Percentiles rank a stretch among this genome's conserved stretches.
These are phyloP conservation scores for Mallotus japonicus DNA, from an alignment of 441 rosid genomes.

Conservation along the genomic window DNA sequence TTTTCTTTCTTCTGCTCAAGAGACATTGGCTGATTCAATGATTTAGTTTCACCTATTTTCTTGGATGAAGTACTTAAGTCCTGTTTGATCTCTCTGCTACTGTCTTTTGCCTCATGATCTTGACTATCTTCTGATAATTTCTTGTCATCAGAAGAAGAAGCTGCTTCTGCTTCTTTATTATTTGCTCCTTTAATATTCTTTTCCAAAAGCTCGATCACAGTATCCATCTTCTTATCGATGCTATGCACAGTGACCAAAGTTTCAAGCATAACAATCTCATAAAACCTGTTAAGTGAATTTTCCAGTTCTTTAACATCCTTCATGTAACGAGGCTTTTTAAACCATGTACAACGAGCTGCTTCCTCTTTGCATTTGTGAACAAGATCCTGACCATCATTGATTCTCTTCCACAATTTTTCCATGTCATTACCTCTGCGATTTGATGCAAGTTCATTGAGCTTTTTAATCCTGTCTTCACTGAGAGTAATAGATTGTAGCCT, in stretches of 20 bases:
- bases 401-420: conserved; percentile 5
- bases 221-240: not conserved
- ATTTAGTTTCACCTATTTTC: no score
- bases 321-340: not conserved
- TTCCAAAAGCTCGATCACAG: no score
- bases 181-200: not conserved
- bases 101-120: no score
- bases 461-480: not conserved
- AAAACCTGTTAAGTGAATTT: no score
- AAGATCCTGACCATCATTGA: conserved; percentile 1
- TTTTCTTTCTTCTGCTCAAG: no score
- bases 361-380: not conserved
- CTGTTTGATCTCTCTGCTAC: no score
- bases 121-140: no score
- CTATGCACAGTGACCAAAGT: not conserved
- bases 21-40: no score
- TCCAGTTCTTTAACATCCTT: not conserved
- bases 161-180: not conserved
- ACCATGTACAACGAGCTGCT: not conserved
- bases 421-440: not conserved
- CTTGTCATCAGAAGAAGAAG: not conserved
- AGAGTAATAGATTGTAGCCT: conserved; percentile 1
- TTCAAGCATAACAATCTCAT: conserved; percentile 5
- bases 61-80: no score
- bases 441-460: not conserved